Evolutionary conservation across 140 eudicot genomes (phyloP), one percentile per base, ranked within the genome.

Genomic region (Oenanthe javanica): DNA sequence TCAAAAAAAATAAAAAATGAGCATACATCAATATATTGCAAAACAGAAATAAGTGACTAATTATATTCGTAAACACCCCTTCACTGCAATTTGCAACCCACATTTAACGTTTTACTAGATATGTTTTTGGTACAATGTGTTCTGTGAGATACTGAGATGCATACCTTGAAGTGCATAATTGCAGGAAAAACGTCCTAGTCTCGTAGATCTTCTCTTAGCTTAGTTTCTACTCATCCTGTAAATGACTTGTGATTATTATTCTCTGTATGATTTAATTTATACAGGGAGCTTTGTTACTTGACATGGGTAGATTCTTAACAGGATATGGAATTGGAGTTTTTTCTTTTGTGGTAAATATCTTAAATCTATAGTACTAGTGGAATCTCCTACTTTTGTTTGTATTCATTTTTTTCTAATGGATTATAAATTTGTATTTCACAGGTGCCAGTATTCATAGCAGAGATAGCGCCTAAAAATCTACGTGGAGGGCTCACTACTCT

Each of bases 321-420:
- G 99, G 99, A 77, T 87, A 81, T 80, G 99, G 99, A 82, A 95
- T 92, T 4, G 99, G 99, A 42, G 79, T 90, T 46, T 88, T 90
- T 74, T 92, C 97, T 66, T 95, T 77, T 81, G 97, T 90, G 89
- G 99, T 95, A 88, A 86, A 31, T 48, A 9, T 13, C 82, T 9
- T 15, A 73, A 48, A 43, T 16, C 77, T 46, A 36, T 55, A 25
- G 77, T 38, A 81, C 48, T 59, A 21, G 67, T 4, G 12, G 9
- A 63, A 10, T 63, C 70, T 9, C 16, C 38, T 63, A 9, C 69
- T 63, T 13, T 9, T 10, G 6, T 63, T 59, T 63, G 23, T 31
- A 31, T n/a, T 9, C 23, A 3, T 6, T 9, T 63, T 63, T 9
- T 63, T 4, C 38, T 10, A 23, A 9, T 9, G 9, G 6, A 49